phyloP scores from a whole-genome alignment of 768 basidiomycete genomes.

The Xerocomellus chrysenteron region DNA sequence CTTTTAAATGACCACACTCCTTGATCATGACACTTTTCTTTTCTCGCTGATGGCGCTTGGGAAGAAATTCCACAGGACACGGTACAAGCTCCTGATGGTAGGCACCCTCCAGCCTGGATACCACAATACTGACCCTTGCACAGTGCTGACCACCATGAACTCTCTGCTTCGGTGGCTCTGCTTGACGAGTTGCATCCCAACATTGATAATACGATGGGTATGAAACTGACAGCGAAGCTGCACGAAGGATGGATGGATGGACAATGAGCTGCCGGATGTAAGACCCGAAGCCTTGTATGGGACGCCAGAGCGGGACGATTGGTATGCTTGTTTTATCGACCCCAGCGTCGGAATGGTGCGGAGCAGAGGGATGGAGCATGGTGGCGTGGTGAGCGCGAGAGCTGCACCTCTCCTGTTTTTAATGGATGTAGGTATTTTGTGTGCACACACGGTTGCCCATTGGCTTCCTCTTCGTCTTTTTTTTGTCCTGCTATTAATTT shows the following conservation, averaged over 20 bases:
- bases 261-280: conserved; percentile 84
- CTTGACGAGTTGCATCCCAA: conserved; percentile 82
- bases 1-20: background rate
- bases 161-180: conserved; percentile 92
- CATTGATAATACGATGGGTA: conserved; percentile 41
- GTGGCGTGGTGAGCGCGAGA: background rate
- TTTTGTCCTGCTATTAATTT: no score
- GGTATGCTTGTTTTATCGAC: conserved; percentile 85
- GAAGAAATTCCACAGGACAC: conserved; percentile 45
- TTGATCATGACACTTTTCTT: conserved; percentile 22
- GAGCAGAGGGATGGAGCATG: conserved; percentile 1
- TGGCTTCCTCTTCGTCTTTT: no score
- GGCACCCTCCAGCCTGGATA: conserved; percentile 16
- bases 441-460: no score
- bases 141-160: conserved; percentile 91
- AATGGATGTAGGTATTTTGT: no score
- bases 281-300: conserved; percentile 66
- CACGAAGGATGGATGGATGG: conserved; percentile 87
- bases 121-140: background rate
- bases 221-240: conserved; percentile 23
- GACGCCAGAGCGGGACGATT: conserved; percentile 49
- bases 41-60: conserved; percentile 55
- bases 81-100: conserved; percentile 84
- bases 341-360: conserved; percentile 38
- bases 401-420: no score